Conservation (phyloP, 495 filamentous ascomycete genomes). For the Penicillium flavigenum region DNA sequence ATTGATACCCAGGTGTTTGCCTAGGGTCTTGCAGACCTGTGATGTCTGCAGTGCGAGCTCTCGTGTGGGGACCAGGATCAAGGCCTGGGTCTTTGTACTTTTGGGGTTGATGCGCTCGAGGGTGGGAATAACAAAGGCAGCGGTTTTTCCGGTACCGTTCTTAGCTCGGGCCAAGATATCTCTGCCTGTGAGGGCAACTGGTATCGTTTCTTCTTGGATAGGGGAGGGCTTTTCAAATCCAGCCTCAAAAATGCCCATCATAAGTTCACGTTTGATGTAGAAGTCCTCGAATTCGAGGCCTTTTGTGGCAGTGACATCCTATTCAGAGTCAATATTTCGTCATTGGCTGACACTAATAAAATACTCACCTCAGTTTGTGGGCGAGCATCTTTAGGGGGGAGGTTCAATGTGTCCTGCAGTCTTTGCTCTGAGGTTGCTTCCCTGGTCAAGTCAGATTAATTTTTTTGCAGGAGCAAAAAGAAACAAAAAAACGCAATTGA, state of each 20-base stretch:
- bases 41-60: constrained; percentile 98
- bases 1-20: constrained; percentile 94
- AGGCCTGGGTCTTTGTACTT: constrained; percentile 87
- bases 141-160: constrained; percentile 98
- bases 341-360: constrained; percentile 2
- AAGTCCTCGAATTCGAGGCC: constrained; percentile 98
- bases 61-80: constrained; percentile 94
- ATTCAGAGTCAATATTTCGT: constrained; percentile 21
- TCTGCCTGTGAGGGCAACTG: constrained; percentile 89
- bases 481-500: neutral
- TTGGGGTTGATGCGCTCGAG: constrained; percentile 95
- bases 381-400: constrained; percentile 79
- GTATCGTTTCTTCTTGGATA: constrained; percentile 98
- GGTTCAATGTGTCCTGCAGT: constrained; percentile 77
- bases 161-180: constrained; percentile 97
- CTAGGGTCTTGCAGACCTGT: constrained; percentile 96
- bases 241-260: constrained; percentile 99
- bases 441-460: constrained; percentile 32
- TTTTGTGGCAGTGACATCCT: constrained; percentile 98
- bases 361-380: constrained; percentile 85
- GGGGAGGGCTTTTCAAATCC: constrained; percentile 98
- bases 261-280: constrained; percentile 83
- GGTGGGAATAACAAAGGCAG: constrained; percentile 94
- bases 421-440: constrained; percentile 58
- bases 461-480: neutral